Evolutionary conservation across 495 filamentous ascomycete genomes (phyloP), one percentile per base, ranked within the genome.

Genomic region (Cercophora samala): DNA sequence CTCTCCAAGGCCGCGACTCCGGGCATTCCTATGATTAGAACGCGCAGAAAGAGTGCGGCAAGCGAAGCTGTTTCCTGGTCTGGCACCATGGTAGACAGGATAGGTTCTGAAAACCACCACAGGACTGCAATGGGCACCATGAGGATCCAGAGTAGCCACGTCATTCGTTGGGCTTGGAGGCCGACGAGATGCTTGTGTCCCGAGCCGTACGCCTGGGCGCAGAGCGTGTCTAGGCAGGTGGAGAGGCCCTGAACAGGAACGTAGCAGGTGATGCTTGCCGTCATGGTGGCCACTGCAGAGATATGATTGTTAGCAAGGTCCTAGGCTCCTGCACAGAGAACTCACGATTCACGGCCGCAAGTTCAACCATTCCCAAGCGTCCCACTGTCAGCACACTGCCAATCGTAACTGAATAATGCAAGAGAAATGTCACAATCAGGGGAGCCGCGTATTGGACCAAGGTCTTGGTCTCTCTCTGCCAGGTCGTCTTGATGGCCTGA

Each of bases 401-500:
- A 63, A 90, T 81, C 5, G 87, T 90, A 54, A 92, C 81, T 62
- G 85, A 87, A 76, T 91, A 91, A 74, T 92, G 90, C 17, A 92
- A 79, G 17, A 90, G 51, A 71, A 91, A 91, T 0, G 90, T 90
- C n/a, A 90, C 68, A 60, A 90, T 85, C 11, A 92, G 74, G 0
- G 88, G 83, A 4, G 76, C 77, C 0, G 87, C 82, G 68, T 88
- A 89, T 70, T 78, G 81, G 3, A 73, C 72, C 51, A 84, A 75
- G 0, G 91, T 89, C 75, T 89, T 88, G 1, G 88, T 84, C 80
- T 97, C 93, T 65, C 91, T 85, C 70, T 87, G 86, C 90, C 92
- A 96, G 0, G 91, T 92, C 4, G 93, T 96, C 60, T 90, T 87
- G 67, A 96, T 91, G 66, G 82, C 79, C 6, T 91, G 90, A 3